A percentile compares a stretch with the other conserved stretches of the same genome.
phyloP scores from a whole-genome alignment of 208 protist genomes.

The Wallacemonas sp. region DNA sequence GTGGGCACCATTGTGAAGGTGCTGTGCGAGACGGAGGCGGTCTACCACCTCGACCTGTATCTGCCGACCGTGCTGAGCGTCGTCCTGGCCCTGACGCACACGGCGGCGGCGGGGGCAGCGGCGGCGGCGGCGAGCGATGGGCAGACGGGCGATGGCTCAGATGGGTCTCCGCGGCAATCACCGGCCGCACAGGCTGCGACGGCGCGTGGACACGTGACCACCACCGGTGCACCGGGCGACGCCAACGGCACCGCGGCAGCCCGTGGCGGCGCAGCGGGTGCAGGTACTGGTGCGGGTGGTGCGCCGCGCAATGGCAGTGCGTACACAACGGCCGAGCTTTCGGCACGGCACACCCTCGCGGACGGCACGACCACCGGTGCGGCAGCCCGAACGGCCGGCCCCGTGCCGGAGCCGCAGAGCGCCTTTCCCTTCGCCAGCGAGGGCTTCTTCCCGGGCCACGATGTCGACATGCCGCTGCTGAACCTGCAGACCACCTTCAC shows the following conservation, averaged over 20 bases:
- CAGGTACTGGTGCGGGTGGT: too few species aligned
- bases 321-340: too few species aligned
- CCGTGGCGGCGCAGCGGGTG: too few species aligned
- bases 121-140: conserved; percentile 20
- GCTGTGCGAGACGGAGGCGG: conserved; percentile 46
- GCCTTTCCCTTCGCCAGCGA: not conserved
- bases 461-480: conserved; percentile 1
- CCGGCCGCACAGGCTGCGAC: too few species aligned
- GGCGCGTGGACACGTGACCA: too few species aligned
- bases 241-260: too few species aligned
- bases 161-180: too few species aligned
- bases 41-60: conserved; percentile 54
- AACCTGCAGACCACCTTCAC: not conserved
- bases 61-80: conserved; percentile 64
- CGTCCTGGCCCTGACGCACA: conserved; percentile 37
- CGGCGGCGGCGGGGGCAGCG: conserved; percentile 12
- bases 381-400: too few species aligned
- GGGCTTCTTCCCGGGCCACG: not conserved
- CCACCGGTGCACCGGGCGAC: too few species aligned
- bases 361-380: too few species aligned
- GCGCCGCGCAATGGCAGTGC: too few species aligned
- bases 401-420: not conserved
- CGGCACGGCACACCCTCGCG: too few species aligned
- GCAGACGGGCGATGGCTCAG: not conserved
- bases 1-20: conserved; percentile 64